Base-by-base conservation (phyloP, 495 filamentous ascomycete genomes). In the Tuber umbilicatum region DNA sequence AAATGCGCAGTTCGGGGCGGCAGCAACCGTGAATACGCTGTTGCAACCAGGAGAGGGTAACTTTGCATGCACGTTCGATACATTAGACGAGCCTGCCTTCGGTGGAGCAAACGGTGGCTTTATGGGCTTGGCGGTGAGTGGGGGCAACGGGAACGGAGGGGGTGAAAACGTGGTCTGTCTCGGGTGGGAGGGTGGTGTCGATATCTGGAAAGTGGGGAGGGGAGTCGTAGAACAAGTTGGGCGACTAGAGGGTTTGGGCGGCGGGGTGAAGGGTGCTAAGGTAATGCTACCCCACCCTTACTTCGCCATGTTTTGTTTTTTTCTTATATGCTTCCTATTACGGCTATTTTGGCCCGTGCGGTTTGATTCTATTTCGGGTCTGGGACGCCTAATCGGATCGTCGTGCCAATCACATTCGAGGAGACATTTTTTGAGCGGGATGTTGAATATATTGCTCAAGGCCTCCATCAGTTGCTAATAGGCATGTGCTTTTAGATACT, bases 111-210 rank as follows among this genome's bases (percentile, higher is more conserved):
- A 67, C 70, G 72, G 78, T 16, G 72, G 79, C 9, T 50, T 71
- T 39, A 41, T 76, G n/a, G 75, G 79, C 64, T 73, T 71, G 50
- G 42, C 70, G 12, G 73, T 71, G 31, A 70, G 55, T 23, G 70
- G 70, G 12, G 79, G 77, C n/a, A 21, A 21, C 72, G 78, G 78
- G n/a, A 76, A 74, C 23, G 38, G 71, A 4, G 76, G 73, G 40
- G 80, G 79, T 14, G 81, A 82, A 64, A 82, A 82, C 77, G 81
- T 82, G 23, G 68, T 82, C 17, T 80, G 73, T 75, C 75, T 82
- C 17, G 81, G 81, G 16, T 82, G 78, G 75, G 81, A 82, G 69
- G 81, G 81, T 17, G 81, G 81, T 38, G 73, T 82, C 31, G 81
- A 82, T 74, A 64, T 82, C 27, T 82, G 81, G 81, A 77, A 73